Percentiles rank a stretch among this genome's conserved stretches.
These are phyloP conservation scores for Diutina mesorugosa DNA, from an alignment of 1,139 yeast genomes.

Conservation along the genomic window DNA sequence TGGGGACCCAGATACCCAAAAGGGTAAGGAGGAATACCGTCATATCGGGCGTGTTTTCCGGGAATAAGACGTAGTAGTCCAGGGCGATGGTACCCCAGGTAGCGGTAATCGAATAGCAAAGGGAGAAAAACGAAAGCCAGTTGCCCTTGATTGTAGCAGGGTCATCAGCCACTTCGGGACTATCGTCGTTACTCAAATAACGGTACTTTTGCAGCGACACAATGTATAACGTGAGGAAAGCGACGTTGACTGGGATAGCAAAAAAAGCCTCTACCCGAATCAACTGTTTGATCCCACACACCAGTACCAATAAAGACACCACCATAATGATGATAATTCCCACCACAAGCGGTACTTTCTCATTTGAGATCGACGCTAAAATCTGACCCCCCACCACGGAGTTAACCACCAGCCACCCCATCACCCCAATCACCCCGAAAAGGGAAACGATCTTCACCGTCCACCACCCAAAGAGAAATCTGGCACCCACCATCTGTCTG, in stretches of 20 bases:
- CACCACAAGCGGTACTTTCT: conserved; percentile 51
- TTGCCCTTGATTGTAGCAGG: conserved; percentile 38
- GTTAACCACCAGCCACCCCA: conserved; percentile 82
- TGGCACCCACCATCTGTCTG: conserved; percentile 73
- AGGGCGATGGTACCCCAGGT: conserved; percentile 88
- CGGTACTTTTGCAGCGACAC: conserved; percentile 43
- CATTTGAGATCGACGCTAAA: conserved; percentile 48
- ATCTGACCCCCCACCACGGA: conserved; percentile 82
- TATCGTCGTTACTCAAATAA: conserved; percentile 23
- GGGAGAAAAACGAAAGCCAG: conserved; percentile 62
- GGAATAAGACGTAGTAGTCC: conserved; percentile 75
- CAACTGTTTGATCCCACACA: conserved; percentile 65
- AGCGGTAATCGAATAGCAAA: conserved; percentile 69
- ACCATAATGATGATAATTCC: conserved; percentile 64
- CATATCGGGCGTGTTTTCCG: conserved; percentile 53
- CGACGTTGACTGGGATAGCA: conserved; percentile 56
- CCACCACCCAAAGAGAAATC: conserved; percentile 77
- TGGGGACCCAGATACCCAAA: conserved; percentile 57
- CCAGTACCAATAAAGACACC: conserved; percentile 51
- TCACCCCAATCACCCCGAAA: conserved; percentile 58
- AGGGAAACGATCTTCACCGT: conserved; percentile 62
- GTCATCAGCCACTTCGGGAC: conserved; percentile 18
- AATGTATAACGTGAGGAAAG: conserved; percentile 59
- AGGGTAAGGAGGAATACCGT: conserved; percentile 52
- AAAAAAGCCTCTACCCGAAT: conserved; percentile 55